These are phyloP conservation scores for Senna tora DNA, from an alignment of 306 rosid species.

Conservation along the genomic window DNA sequence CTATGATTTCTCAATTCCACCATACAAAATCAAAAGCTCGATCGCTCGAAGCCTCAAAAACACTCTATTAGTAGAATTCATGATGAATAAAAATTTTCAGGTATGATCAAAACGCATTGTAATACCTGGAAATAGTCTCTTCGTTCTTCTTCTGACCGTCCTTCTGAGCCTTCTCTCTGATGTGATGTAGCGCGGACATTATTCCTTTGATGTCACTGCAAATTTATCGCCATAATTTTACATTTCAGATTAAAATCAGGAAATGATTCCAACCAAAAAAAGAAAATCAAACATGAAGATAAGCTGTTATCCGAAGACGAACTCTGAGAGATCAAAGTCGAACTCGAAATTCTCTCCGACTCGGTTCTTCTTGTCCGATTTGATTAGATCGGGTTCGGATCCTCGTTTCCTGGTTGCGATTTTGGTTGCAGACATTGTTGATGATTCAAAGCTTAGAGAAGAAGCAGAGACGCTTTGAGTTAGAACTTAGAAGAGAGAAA, in stretches of 20 bases:
- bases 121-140: constrained; percentile 87
- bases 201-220: constrained; percentile 85
- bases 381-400: constrained; percentile 50
- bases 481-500: neutral
- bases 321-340: constrained; percentile 79
- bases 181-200: constrained; percentile 79
- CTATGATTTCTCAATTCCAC: neutral
- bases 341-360: constrained; percentile 45
- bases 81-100: constrained; percentile 7
- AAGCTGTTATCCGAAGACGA: constrained; percentile 29
- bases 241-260: neutral
- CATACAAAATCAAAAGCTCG: constrained; percentile 8
- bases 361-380: constrained; percentile 55
- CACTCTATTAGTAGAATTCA: constrained; percentile 24
- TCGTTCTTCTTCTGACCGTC: constrained; percentile 96
- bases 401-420: constrained; percentile 54
- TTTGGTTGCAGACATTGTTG: constrained; percentile 64
- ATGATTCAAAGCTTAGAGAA: constrained; percentile 36
- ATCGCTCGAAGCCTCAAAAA: constrained; percentile 13
- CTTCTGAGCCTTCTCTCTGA: constrained; percentile 80
- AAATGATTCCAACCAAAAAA: neutral
- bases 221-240: constrained; percentile 17
- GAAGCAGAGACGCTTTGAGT: constrained; percentile 18
- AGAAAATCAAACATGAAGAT: neutral
- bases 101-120: constrained; percentile 19